phyloP scores from a whole-genome alignment of 2,329 filamentous ascomycete species.

The Alternaria sp. region DNA sequence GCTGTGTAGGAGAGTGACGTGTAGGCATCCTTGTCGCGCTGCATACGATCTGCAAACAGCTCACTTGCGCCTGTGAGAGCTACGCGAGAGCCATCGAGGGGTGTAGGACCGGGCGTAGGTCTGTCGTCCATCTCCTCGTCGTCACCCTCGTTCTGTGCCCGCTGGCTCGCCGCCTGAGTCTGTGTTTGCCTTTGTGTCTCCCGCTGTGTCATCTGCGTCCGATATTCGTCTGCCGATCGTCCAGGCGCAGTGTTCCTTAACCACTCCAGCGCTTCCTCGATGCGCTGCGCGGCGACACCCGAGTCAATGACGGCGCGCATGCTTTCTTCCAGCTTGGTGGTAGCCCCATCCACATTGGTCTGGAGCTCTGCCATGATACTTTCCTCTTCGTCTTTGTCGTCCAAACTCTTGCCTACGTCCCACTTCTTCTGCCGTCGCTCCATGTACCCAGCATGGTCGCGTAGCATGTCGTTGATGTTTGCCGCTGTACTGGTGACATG shows the following conservation, averaged over 20 bases:
- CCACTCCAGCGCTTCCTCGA: conserved; percentile 53
- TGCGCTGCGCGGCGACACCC: conserved; percentile 53
- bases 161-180: conserved; percentile 31
- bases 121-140: conserved; percentile 44
- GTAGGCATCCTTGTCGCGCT: conserved; percentile 54
- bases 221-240: conserved; percentile 35
- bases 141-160: conserved; percentile 16
- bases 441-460: conserved; percentile 47
- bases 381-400: conserved; percentile 49
- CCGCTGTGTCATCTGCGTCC: conserved; percentile 47
- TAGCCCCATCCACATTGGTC: conserved; percentile 58
- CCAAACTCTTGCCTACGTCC: conserved; percentile 44
- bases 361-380: conserved; percentile 48
- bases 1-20: conserved; percentile 45
- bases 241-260: conserved; percentile 48
- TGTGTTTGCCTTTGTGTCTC: conserved; percentile 42
- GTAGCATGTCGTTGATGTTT: conserved; percentile 63
- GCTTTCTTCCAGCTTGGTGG: conserved; percentile 62
- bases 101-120: conserved; percentile 48
- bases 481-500: conserved; percentile 58
- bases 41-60: conserved; percentile 46
- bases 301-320: conserved; percentile 66
- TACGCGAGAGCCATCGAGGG: conserved; percentile 42
- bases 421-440: conserved; percentile 42
- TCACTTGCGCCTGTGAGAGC: conserved; percentile 44